Conservation (phyloP, 176 grass and related monocot species). For the Cenchrus americanus region DNA sequence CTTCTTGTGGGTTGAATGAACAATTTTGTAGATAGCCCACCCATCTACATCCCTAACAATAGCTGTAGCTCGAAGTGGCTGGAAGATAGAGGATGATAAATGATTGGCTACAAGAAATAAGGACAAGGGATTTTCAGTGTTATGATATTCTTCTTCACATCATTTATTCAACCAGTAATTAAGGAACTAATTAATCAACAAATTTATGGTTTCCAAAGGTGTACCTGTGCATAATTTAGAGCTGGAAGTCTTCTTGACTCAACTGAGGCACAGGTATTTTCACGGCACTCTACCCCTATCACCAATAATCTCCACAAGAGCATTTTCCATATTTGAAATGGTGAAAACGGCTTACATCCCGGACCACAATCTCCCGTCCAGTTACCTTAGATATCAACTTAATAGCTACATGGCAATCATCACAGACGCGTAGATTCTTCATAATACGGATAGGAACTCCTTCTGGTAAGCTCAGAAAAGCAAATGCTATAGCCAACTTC, state of each 20-base stretch:
- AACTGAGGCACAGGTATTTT: background rate
- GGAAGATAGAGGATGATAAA: background rate
- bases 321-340: constrained; percentile 72
- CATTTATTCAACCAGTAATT: background rate
- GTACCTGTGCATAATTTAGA: constrained; percentile 20
- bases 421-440: constrained; percentile 79
- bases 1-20: background rate
- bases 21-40: background rate
- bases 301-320: constrained; percentile 77
- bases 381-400: constrained; percentile 66
- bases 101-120: background rate
- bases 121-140: background rate
- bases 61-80: background rate
- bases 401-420: constrained; percentile 80
- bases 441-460: constrained; percentile 72
- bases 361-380: constrained; percentile 66
- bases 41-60: background rate
- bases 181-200: background rate
- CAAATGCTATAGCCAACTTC: constrained; percentile 80
- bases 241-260: constrained; percentile 1
- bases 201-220: background rate
- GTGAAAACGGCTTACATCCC: constrained; percentile 77
- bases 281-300: background rate
- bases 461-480: constrained; percentile 59
- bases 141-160: background rate